phyloP scores from a whole-genome alignment of 495 filamentous ascomycete species.

The Xylaria acuta region DNA sequence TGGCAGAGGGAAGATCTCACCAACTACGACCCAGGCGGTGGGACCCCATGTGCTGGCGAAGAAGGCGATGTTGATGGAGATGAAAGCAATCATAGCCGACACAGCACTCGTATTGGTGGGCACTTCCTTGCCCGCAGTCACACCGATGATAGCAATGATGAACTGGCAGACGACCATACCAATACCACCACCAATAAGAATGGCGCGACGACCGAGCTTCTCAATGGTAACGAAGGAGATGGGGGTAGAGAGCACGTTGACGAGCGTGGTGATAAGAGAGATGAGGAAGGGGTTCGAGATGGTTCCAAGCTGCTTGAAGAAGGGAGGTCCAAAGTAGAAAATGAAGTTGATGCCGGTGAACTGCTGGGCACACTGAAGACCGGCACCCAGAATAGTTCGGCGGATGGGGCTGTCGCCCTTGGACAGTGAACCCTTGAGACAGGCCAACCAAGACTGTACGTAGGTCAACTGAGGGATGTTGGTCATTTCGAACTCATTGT shows the following conservation, averaged over 20 bases:
- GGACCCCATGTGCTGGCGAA: slow-evolving; percentile 77
- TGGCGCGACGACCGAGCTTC: slow-evolving; percentile 69
- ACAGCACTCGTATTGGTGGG: slow-evolving; percentile 50
- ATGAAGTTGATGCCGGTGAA: slow-evolving; percentile 51
- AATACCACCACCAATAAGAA: slow-evolving; percentile 71
- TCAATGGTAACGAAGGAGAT: slow-evolving; percentile 70
- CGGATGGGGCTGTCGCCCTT: slow-evolving; percentile 67
- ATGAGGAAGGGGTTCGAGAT: slow-evolving; percentile 71
- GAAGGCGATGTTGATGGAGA: slow-evolving; percentile 77
- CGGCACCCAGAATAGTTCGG: slow-evolving; percentile 71
- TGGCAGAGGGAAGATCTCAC: slow-evolving; percentile 77
- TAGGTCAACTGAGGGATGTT: slow-evolving; percentile 65
- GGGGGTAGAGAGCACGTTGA: slow-evolving; percentile 77
- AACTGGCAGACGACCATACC: slow-evolving; percentile 75
- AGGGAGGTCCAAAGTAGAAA: slow-evolving; percentile 73
- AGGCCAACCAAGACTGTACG: slow-evolving; percentile 66
- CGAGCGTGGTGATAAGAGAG: slow-evolving; percentile 72
- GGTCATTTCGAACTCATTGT: slow-evolving; percentile 69
- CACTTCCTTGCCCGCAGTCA: slow-evolving; percentile 49
- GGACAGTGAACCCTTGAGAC: slow-evolving; percentile 69
- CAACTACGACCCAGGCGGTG: slow-evolving; percentile 76
- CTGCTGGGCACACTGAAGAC: slow-evolving; percentile 67
- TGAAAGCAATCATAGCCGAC: slow-evolving; percentile 66
- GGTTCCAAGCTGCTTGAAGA: slow-evolving; percentile 66
- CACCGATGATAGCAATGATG: slow-evolving; percentile 69